These are phyloP conservation scores for Leucosporidium scottii DNA, from an alignment of 768 basidiomycete species.

Conservation along the genomic window DNA sequence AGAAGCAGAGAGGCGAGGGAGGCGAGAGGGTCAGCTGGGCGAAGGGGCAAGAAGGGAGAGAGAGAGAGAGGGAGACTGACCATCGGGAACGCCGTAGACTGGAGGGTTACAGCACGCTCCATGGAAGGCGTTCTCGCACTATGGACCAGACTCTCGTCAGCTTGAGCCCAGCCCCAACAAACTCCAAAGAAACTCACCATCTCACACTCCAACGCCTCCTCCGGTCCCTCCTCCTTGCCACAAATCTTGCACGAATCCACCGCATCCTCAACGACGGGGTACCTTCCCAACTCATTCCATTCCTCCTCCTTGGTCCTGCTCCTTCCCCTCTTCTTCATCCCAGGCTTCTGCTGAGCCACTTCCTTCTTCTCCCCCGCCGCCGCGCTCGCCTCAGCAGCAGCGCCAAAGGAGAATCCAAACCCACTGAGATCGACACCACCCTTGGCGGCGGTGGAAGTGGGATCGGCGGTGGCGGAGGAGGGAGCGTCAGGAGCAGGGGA, in stretches of 20 bases:
- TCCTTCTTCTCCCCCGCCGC: background rate
- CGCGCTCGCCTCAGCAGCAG: background rate
- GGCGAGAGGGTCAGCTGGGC: background rate
- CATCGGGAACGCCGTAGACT: conserved; percentile 66
- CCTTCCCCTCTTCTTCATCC: background rate
- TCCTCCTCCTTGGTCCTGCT: conserved; percentile 49
- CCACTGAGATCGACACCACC: conserved; percentile 26
- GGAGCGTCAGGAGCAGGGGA: background rate
- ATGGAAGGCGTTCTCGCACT: conserved; percentile 90
- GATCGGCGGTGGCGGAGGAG: background rate
- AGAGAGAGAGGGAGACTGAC: conserved; percentile 50
- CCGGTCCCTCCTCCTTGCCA: conserved; percentile 53
- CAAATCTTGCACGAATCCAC: conserved; percentile 68
- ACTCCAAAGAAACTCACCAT: conserved; percentile 51
- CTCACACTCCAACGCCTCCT: conserved; percentile 77
- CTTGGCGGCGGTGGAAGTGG: conserved; percentile 1
- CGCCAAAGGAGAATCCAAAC: conserved; percentile 23
- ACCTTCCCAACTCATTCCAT: conserved; percentile 68
- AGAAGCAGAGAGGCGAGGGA: background rate
- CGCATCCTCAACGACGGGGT: conserved; percentile 65
- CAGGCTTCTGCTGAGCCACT: background rate
- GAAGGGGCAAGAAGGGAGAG: too few species aligned
- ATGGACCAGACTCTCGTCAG: background rate
- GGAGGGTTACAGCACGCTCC: conserved; percentile 73
- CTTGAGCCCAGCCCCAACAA: background rate